Base-by-base conservation (phyloP, 169 alveolate species). In the Ichthyophthirius multifiliis region DNA sequence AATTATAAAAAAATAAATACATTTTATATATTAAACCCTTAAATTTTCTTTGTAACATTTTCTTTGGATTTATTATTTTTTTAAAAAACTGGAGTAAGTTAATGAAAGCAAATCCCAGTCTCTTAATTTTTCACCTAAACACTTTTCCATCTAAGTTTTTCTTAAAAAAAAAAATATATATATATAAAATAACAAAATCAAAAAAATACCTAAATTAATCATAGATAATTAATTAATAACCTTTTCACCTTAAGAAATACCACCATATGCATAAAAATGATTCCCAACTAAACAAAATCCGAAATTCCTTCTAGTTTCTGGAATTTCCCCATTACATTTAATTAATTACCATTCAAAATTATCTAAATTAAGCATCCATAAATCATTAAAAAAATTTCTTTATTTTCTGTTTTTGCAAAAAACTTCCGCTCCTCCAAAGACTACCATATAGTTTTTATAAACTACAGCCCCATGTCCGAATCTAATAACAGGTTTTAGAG, bases 331-430 rank as follows among this genome's bases (percentile, higher is more conserved):
- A 2, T 13, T 1, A 4, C 43, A 27, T 27, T 39, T 55, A 6
- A 55, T 20, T 9, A 5, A 7, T 23, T 55, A 27, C 71, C 71
- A 55, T 27, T 55, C 71, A 20, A 27, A 18, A 39, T 20, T 55
- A 55, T 55, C 71, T 55, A 55, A 55, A 27, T 55, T 55, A 4
- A 55, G 71, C 71, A 55, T 55, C 71, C 71, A 55, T 2, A 55
- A 16, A 20, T 55, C 71, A 55, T 55, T 55, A 34, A 55, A 27
- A 20, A 55, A 16, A 0, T 6, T 9, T 5, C 71, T 55, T 6
- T 55, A 27, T 55, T 55, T 55, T 7, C 23, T 15, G 10, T 55
- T 55, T 0, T 34, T 12, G 39, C 71, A 27, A 27, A 27, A 55
- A 3, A 27, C 71, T 10, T 34, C 23, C 23, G 41, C 71, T 5